Conservation (phyloP, 1,139 yeast species). For the Kodamaea sp. region DNA sequence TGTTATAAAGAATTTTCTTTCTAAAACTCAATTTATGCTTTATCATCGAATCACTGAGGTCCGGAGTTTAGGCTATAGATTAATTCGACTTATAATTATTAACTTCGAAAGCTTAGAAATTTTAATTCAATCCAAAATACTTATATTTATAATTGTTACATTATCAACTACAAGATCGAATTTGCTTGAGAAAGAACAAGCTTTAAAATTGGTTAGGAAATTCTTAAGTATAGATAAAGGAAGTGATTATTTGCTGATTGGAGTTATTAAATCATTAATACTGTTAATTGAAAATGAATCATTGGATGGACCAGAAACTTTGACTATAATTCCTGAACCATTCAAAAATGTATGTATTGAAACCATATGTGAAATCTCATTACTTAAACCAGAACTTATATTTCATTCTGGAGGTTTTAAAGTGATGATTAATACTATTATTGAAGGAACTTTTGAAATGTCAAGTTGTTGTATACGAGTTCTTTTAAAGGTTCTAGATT, state of each 20-base stretch:
- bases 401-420: conserved; percentile 65
- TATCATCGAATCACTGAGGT: conserved; percentile 59
- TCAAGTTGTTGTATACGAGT: conserved; percentile 55
- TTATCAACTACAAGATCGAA: conserved; percentile 53
- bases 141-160: conserved; percentile 61
- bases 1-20: conserved; percentile 57
- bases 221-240: conserved; percentile 60
- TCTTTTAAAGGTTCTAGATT: conserved; percentile 57
- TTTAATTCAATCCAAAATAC: conserved; percentile 50
- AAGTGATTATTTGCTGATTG: conserved; percentile 52
- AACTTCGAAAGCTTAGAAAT: conserved; percentile 49
- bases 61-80: conserved; percentile 70
- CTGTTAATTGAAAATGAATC: conserved; percentile 47
- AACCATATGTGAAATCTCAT: conserved; percentile 67
- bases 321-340: conserved; percentile 11
- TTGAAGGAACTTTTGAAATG: conserved; percentile 61
- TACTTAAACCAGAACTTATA: conserved; percentile 58
- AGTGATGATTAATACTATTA: conserved; percentile 51
- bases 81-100: conserved; percentile 62
- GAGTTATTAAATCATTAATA: conserved; percentile 68
- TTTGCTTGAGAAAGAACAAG: conserved; percentile 72
- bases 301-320: conserved; percentile 5
- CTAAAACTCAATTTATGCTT: conserved; percentile 58
- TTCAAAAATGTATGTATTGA: conserved; percentile 57
- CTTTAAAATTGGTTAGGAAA: conserved; percentile 64